phyloP scores from a whole-genome alignment of 805 yeast species.

The Cyberlindnera veronae region DNA sequence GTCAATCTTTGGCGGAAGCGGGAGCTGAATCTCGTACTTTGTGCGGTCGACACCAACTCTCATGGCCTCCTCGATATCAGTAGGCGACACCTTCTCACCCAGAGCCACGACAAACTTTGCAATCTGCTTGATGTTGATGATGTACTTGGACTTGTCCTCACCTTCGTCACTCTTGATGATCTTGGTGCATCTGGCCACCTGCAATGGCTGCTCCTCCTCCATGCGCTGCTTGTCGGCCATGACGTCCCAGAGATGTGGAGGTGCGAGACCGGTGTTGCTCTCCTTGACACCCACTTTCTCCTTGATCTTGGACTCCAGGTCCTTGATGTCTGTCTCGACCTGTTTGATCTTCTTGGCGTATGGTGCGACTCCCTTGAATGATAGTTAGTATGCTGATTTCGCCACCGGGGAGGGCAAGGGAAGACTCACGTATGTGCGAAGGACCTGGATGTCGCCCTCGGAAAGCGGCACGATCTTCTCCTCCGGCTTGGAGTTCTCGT shows the following conservation, averaged over 20 bases:
- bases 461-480: conserved; percentile 81
- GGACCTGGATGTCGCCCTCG: conserved; percentile 96
- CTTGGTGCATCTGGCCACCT: conserved; percentile 98
- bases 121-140: conserved; percentile 94
- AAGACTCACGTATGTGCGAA: conserved; percentile 69
- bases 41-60: conserved; percentile 98
- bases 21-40: conserved; percentile 94
- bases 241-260: conserved; percentile 97
- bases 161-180: conserved; percentile 68
- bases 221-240: conserved; percentile 93
- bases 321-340: conserved; percentile 83
- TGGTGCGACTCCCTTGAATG: conserved; percentile 83
- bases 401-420: conserved; percentile 1
- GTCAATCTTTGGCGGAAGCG: conserved; percentile 96
- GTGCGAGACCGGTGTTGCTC: conserved; percentile 96
- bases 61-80: conserved; percentile 99
- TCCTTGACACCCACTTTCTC: conserved; percentile 94
- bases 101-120: conserved; percentile 96
- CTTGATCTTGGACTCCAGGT: conserved; percentile 80
- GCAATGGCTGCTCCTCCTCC: conserved; percentile 92
- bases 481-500: conserved; percentile 46
- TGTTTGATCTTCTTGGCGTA: conserved; percentile 77
- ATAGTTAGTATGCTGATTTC: conserved; percentile 3
- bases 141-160: conserved; percentile 86
- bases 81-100: conserved; percentile 96